Base-by-base conservation (phyloP, 2,329 filamentous ascomycete genomes). In the Calonectria ilicicola region DNA sequence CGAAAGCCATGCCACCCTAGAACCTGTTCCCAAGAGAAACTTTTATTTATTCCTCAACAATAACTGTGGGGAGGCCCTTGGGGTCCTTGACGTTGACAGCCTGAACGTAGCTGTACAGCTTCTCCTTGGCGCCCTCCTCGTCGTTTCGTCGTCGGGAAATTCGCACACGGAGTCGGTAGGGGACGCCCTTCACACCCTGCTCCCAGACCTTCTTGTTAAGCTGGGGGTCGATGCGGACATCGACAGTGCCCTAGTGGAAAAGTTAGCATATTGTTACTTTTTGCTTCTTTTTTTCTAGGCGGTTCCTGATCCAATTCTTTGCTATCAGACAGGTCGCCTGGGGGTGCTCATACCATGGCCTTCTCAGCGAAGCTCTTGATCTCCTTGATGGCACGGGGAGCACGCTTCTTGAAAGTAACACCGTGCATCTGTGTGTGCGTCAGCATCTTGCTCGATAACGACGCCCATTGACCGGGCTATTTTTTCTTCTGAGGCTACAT, bases 121-220 rank as follows among this genome's bases (percentile, higher is more conserved):
- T 98, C 93, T 99, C 95, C 92, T 98, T 98, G 87, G 97, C 97
- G 84, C 95, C 95, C 90, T 99, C 97, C 92, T 98, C 97, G 88
- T 99, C 97, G 90, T 99, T 99, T 93, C 97, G 95, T 93, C 98
- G 97, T 89, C 97, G 95, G 86, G 95, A 98, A 90, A 99, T 98
- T 89, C 97, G 95, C 85, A 99, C 93, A 84, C 97, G 96, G 83
- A 99, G 91, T 88, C 97, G 94, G 94, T 93, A 98, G 81, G 96
- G 95, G 81, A 98, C 96, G 85, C 97, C 97, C 94, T 98, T 99
- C 91, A 99, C 93, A 88, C 97, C 97, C 85, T 93, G 91, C 90
- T 99, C 97, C 97, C 97, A 99, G 87, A 99, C 96, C 93, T 99
- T 98, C 95, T 99, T 99, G 94, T 99, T 99, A 85, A 99, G 90